Percentiles rank a stretch among this genome's conserved stretches.
These are phyloP conservation scores for Fraxinus velutina DNA, from an alignment of 305 asterid species.

Conservation along the genomic window DNA sequence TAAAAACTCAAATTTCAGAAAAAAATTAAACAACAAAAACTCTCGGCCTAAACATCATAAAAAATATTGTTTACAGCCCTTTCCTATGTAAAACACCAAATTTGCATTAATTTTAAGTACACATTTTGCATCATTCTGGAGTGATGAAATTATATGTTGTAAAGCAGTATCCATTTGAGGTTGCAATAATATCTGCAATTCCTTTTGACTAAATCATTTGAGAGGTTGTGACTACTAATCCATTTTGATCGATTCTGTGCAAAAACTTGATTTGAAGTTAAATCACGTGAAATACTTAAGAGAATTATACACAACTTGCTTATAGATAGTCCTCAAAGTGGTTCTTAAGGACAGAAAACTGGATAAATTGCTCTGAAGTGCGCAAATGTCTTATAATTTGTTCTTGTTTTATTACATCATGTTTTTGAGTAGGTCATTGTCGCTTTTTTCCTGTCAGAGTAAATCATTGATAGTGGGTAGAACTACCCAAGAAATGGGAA, in stretches of 20 bases:
- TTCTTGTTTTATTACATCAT: not conserved
- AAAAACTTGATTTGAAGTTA: not conserved
- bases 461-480: not conserved
- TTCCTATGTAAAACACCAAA: not conserved
- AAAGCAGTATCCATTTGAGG: not conserved
- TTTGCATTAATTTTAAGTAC: not conserved
- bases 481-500: not conserved
- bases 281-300: not conserved
- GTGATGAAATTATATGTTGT: not conserved
- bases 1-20: not conserved
- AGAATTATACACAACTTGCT: not conserved
- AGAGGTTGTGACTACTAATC: not conserved
- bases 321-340: not conserved
- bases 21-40: not conserved
- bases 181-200: not conserved
- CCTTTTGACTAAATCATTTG: not conserved
- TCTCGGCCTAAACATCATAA: not conserved
- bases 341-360: not conserved
- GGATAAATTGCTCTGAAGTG: not conserved
- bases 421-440: not conserved
- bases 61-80: not conserved
- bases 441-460: not conserved
- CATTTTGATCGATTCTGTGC: not conserved
- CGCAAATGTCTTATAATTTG: not conserved
- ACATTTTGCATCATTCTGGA: not conserved